Base-by-base conservation (phyloP, 2,329 filamentous ascomycete species). In the Xylariales sp. region DNA sequence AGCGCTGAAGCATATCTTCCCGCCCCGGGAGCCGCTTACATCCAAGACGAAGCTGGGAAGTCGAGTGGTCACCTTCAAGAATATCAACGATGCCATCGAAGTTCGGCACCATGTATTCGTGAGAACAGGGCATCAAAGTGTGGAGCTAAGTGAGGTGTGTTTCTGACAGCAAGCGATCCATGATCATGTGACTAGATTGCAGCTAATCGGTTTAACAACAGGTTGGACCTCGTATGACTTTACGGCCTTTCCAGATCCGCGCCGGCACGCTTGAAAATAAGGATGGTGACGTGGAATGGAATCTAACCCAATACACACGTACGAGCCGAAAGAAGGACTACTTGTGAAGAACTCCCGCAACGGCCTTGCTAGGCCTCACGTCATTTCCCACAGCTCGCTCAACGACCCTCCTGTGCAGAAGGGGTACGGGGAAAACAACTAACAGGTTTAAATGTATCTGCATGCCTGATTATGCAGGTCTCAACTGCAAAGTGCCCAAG, bases 291-390 rank as follows among this genome's bases (percentile, higher is more conserved):
- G 81, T 94, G 5, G 93, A 98, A 65, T 98, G 93, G 93, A 85
- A 93, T 46, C 72, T 98, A 46, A 94, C 88, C 44, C 91, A 96
- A 58, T 98, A 95, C 62, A 98, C 91, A 7, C 76, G 93, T 50
- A 97, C 91, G 12, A 83, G 85, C 52, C 81, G 82, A 66, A 97
- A 97, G 78, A 96, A 96, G 80, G 88, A 95, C 56, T 95, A 95
- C 57, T 73, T 96, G 38, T 96, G 65, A 80, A 17, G 6, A 12
- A 8, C 15, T n/a, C 14, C n/a, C 28, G 14, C 19, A 20, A 37
- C 15, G 23, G 19, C 28, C 12, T n/a, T 17, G 15, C 11, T n/a
- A 16, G 17, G 12, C 30, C 11, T 8, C 34, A 29, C 25, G 13
- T 5, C 7, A 17, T 14, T 10, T 15, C 13, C 17, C 5, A n/a